Evolutionary conservation across 2,329 filamentous ascomycete genomes (phyloP).

Genomic region (Neonectria hederae): DNA sequence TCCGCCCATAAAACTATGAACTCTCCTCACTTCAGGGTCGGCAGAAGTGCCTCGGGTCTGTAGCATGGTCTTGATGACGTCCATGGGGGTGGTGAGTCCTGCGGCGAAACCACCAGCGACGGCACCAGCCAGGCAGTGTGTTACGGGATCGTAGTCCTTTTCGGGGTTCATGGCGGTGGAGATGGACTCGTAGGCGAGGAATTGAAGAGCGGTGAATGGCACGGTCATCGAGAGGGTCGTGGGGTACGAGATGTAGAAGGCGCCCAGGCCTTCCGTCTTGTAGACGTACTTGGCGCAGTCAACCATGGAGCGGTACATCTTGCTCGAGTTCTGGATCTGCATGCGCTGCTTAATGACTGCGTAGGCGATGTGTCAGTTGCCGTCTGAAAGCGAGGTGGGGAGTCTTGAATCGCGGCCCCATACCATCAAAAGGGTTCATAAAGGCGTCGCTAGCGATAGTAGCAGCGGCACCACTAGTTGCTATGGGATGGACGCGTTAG

Average conservation of each 20-base stretch:
- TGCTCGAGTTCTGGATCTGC: slow-evolving; percentile 95
- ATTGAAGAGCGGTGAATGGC: slow-evolving; percentile 95
- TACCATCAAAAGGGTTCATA: slow-evolving; percentile 99
- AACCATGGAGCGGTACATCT: slow-evolving; percentile 82
- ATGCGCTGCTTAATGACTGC: slow-evolving; percentile 99
- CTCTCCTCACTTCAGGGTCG: slow-evolving; percentile 83
- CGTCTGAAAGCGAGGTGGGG: not conserved
- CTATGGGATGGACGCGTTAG: slow-evolving; percentile 56
- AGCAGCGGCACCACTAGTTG: slow-evolving; percentile 90
- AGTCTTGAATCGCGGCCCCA: slow-evolving; percentile 42
- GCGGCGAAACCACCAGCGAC: slow-evolving; percentile 93
- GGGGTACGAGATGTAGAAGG: slow-evolving; percentile 98
- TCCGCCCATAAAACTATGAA: slow-evolving; percentile 82
- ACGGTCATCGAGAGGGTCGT: slow-evolving; percentile 99
- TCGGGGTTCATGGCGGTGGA: slow-evolving; percentile 91
- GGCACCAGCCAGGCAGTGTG: slow-evolving; percentile 92
- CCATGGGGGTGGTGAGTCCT: slow-evolving; percentile 92
- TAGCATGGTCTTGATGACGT: slow-evolving; percentile 97
- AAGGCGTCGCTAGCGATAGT: slow-evolving; percentile 97
- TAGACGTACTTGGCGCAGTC: slow-evolving; percentile 93
- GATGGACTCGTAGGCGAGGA: slow-evolving; percentile 96
- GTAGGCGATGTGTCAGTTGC: slow-evolving; percentile 13
- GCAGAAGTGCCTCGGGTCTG: slow-evolving; percentile 88
- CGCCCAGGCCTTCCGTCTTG: slow-evolving; percentile 83
- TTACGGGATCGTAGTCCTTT: slow-evolving; percentile 88